Evolutionary conservation across 106 monocot genomes (phyloP).

Genomic region (Hemerocallis citrina): DNA sequence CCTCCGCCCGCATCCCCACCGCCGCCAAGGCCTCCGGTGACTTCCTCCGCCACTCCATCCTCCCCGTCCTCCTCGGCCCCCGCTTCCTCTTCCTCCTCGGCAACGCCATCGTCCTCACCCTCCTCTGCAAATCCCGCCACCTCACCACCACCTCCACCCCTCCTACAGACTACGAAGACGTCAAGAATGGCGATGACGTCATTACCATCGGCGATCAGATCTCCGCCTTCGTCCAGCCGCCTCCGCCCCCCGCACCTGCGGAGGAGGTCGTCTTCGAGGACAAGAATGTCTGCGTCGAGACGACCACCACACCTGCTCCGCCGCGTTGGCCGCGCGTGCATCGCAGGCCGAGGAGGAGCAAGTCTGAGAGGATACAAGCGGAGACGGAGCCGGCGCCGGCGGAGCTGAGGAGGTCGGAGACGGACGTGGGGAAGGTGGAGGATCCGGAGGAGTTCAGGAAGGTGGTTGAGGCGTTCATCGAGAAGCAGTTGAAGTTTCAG

Average conservation of each 20-base stretch:
- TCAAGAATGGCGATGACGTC: not conserved
- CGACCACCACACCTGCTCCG: not conserved
- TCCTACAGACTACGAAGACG: too few species aligned
- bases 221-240: not conserved
- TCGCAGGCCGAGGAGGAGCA: conserved; percentile 2
- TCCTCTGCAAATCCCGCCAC: conserved; percentile 33
- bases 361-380: conserved; percentile 21
- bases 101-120: conserved; percentile 57
- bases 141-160: not conserved
- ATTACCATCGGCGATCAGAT: not conserved
- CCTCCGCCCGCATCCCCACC: conserved; percentile 16
- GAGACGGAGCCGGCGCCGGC: not conserved
- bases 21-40: conserved; percentile 22
- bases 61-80: conserved; percentile 25
- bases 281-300: conserved; percentile 35
- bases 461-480: conserved; percentile 55
- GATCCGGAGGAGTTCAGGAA: conserved; percentile 40
- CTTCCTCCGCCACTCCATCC: conserved; percentile 23
- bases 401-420: conserved; percentile 34
- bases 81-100: conserved; percentile 50
- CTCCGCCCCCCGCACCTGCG: not conserved
- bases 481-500: conserved; percentile 53
- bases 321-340: not conserved
- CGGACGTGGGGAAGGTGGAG: conserved; percentile 17
- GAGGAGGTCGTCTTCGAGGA: conserved; percentile 47